Evolutionary conservation across 129 eudicot species (phyloP), one percentile per base, ranked within the genome.

Genomic region (Tagetes patula): DNA sequence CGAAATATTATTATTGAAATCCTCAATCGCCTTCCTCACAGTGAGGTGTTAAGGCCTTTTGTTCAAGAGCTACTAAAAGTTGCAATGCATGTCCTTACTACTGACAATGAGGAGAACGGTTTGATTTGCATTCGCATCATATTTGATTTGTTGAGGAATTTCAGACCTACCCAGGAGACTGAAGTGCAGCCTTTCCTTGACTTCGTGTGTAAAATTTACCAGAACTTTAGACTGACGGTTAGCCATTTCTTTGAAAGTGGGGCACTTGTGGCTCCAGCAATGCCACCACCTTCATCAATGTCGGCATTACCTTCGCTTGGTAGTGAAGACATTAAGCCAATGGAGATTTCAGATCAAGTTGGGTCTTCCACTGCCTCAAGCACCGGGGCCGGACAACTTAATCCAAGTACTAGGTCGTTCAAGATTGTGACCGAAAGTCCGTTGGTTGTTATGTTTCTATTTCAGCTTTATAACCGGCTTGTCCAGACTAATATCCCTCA

Each of bases 361-460:
- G 90, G 91, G 47, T 82, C 83, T 39, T 68, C 90, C n/a, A 27
- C 72, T 31, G 6, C 84, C 50, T 64, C 82, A 30, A 79, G 85
- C 32, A 67, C 74, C 64, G 97, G 82, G 45, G 68, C 86, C 1
- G 92, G 91, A 38, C 95, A 87, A 82, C 92, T 94, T 46, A 94
- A 94, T 86, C 96, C 98, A 14, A 94, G 96, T 78, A 89, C 98
- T 3, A 76, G 96, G 72, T 94, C 98, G 3, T 94, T 94, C 73
- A 94, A 94, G 83, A 84, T 94, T 77, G 96, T 94, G 20, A 94
- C 98, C 0, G 98, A 94, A 88, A 94, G 96, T 78, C 98, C 98
- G 0, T 70, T 94, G 91, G 98, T 94, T 73, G 98, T 90, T 69
- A 94, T 94, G 98, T 94, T 94, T 74, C 84, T 94, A 52, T 94